Base-by-base conservation (phyloP, 1,139 yeast genomes). In the Scheffersomyces quercinus region DNA sequence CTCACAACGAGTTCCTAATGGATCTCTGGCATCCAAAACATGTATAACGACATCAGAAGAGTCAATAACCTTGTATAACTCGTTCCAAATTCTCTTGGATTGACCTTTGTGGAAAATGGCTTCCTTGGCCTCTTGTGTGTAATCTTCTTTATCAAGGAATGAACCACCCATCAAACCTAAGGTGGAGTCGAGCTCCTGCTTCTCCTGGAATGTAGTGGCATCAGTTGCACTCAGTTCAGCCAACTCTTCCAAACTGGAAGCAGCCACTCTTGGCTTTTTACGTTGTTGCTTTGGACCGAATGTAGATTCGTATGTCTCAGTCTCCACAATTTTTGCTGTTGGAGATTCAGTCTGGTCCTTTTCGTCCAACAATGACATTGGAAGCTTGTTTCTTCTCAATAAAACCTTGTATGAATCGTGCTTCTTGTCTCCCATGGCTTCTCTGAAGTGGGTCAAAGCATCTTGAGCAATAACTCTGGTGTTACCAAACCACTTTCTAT, bases 31-130 rank as follows among this genome's bases (percentile, higher is more conserved):
- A 70, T 93, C 99, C 48, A 93, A 73, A 12, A 91, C 98, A 59
- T 93, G 98, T 49, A 93, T 88, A 36, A 93, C 95, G 42, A 93
- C 98, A 71, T 93, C 99, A 1, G 97, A 87, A 8, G 98, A 93
- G 67, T 93, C 99, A 57, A 93, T 91, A 43, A 93, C 97, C 64
- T 93, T 93, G 69, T 93, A 93, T 48, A 93, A 77, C 65, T 93
- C 99, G 66, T 93, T 93, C 99, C 99, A 93, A 58, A 93, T 93
- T 73, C 99, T 87, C 70, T 93, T 93, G 42, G 97, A 90, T 70
- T 93, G 98, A 58, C 99, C 99, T 65, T 93, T 93, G 62, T 85
- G 85, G 76, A 93, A 93, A 67, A 93, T 90, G 47, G 95, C 93
- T 67, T 93, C 99, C 63, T 89, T 89, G 29, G 97, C 96, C 56